Evolutionary conservation across 306 rosid species (phyloP), one percentile per base, ranked within the genome.

Genomic region (Boehmeria nivea): DNA sequence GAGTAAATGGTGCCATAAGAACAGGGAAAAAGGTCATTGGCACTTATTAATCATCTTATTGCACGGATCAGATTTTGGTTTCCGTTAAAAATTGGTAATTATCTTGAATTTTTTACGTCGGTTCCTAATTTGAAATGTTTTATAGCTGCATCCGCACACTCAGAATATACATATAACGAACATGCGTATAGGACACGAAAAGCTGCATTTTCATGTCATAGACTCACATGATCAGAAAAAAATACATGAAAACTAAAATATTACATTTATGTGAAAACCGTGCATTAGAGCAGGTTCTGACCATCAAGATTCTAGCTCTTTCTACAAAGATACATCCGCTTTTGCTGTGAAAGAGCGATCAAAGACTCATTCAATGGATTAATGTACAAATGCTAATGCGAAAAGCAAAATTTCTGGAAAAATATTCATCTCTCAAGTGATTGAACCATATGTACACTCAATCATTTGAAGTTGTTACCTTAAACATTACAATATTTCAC

Each of bases 381-480:
- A 54, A 54, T 54, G 7, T 54, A 54, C 59, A 54, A 9, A 54
- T 19, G 43, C 37, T 9, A 54, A 54, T 20, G 16, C 17, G 22
- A 57, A 57, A 2, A 12, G 36, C 21, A 40, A 10, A 31, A 31
- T 4, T 4, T 4, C 9, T 2, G 8, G 36, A 31, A 0, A 1
- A 16, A 31, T 54, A 54, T 54, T 54, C 25, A 12, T 22, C 20
- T 37, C 42, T 20, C 33, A 19, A 13, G 42, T 16, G 37, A 43
- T 24, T 12, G 55, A 6, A 27, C 57, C 27, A 28, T 65, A 65
- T 65, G 16, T 65, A 46, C 70, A 55, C 10, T 37, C 44, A 36
- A 36, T 55, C 47, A 20, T 33, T 11, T 10, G 14, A 12, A 57
- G 48, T 54, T 27, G 26, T 54, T 10, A 28, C 42, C 8, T 17